Evolutionary conservation across 129 eudicot species (phyloP).

Genomic region (Erigeron canadensis): DNA sequence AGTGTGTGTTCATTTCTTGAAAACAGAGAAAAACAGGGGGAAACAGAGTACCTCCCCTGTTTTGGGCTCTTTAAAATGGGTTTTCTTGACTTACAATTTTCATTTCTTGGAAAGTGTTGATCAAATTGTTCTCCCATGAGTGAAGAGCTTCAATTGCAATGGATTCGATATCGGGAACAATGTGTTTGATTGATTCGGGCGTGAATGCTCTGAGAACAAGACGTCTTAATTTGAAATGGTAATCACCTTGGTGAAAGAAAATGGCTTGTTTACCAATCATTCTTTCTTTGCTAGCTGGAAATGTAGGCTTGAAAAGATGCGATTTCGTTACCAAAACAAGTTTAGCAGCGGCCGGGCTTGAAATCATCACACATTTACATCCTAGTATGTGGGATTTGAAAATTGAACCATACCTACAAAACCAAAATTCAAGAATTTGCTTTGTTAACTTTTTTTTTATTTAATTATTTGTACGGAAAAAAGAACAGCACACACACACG

Average conservation of each 20-base stretch:
- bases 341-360: constrained; percentile 49
- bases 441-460: background rate
- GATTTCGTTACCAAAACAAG: constrained; percentile 43
- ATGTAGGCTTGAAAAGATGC: constrained; percentile 50
- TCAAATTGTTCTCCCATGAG: constrained; percentile 38
- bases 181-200: constrained; percentile 28
- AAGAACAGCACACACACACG: too few relatives aligned
- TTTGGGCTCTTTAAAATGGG: background rate
- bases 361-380: constrained; percentile 45
- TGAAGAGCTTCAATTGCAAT: constrained; percentile 24
- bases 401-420: constrained; percentile 43
- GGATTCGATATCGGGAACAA: constrained; percentile 40
- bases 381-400: constrained; percentile 55
- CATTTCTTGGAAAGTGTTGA: constrained; percentile 48
- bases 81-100: constrained; percentile 37
- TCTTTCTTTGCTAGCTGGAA: constrained; percentile 44
- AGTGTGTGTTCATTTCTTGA: background rate
- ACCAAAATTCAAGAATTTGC: background rate
- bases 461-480: too few relatives aligned
- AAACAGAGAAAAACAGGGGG: background rate
- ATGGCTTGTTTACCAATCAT: constrained; percentile 49
- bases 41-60: constrained; percentile 15
- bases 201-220: constrained; percentile 50
- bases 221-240: constrained; percentile 43
- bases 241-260: constrained; percentile 47